Percentiles rank a stretch among this genome's conserved stretches.
These are phyloP conservation scores for Thermothelomyces thermophilus DNA, from an alignment of 2,329 filamentous ascomycete species.

Conservation along the genomic window DNA sequence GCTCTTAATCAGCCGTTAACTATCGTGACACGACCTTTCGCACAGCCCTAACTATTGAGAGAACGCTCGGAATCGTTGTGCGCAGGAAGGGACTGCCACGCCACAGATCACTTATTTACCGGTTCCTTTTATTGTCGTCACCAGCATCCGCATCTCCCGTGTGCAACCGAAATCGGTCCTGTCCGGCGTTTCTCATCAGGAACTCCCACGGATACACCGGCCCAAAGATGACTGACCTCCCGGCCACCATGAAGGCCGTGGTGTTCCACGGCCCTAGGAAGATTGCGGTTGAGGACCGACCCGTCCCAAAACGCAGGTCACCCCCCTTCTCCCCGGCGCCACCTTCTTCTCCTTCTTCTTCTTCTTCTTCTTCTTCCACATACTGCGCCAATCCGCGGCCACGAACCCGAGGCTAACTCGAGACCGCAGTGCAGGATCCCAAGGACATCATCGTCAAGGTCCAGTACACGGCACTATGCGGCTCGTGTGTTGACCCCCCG, in stretches of 20 bases:
- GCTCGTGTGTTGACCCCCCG: conserved; percentile 57
- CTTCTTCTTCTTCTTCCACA: too few relatives aligned
- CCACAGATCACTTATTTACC: too few relatives aligned
- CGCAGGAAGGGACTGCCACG: too few relatives aligned
- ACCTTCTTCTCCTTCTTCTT: too few relatives aligned
- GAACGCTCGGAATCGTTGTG: too few relatives aligned
- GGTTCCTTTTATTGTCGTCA: not conserved
- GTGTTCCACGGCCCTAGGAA: conserved; percentile 75
- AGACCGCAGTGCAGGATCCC: conserved; percentile 51
- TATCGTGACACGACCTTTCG: not conserved
- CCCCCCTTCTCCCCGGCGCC: not conserved
- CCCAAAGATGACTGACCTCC: conserved; percentile 26
- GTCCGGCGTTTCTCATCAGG: too few relatives aligned
- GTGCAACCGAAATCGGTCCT: too few relatives aligned
- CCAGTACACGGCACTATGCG: conserved; percentile 75
- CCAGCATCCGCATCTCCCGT: not conserved
- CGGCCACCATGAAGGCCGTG: conserved; percentile 73
- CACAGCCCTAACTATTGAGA: too few relatives aligned
- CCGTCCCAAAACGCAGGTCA: conserved; percentile 58
- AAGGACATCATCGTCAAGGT: conserved; percentile 80
- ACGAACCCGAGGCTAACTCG: not conserved
- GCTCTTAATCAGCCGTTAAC: too few relatives aligned
- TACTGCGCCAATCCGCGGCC: not conserved
- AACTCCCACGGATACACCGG: too few relatives aligned
- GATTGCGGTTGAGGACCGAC: conserved; percentile 70